phyloP scores from a whole-genome alignment of 2,329 filamentous ascomycete species.

The Exophiala sp. region DNA sequence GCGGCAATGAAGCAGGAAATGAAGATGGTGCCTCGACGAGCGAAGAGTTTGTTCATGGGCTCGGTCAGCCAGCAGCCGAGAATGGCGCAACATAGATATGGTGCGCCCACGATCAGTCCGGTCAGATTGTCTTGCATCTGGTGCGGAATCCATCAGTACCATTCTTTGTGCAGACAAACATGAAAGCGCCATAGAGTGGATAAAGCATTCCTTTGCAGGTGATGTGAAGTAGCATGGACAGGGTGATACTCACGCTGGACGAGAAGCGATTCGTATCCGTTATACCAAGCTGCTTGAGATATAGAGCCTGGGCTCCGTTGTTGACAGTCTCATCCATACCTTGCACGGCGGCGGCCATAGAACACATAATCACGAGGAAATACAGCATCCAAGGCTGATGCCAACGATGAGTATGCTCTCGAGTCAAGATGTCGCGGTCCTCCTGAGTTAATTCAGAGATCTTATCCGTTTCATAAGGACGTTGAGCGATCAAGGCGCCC shows the following conservation, averaged over 20 bases:
- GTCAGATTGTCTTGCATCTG: slow-evolving; percentile 35
- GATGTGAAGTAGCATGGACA: too few relatives aligned
- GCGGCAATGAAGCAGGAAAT: slow-evolving; percentile 42
- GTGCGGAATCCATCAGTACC: too few relatives aligned
- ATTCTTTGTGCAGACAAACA: too few relatives aligned
- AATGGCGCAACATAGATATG: slow-evolving; percentile 44
- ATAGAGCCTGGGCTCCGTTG: slow-evolving; percentile 42
- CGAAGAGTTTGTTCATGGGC: slow-evolving; percentile 44
- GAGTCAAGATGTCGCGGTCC: slow-evolving; percentile 41
- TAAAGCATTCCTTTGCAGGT: too few relatives aligned
- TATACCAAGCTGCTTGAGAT: slow-evolving; percentile 20
- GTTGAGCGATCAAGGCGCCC: slow-evolving; percentile 51
- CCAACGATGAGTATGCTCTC: slow-evolving; percentile 51
- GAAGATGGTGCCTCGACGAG: slow-evolving; percentile 46
- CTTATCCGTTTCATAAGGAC: slow-evolving; percentile 48
- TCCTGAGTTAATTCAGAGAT: slow-evolving; percentile 46
- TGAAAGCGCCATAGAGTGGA: too few relatives aligned
- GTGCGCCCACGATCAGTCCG: slow-evolving; percentile 44
- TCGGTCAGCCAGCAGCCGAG: slow-evolving; percentile 50
- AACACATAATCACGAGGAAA: slow-evolving; percentile 46
- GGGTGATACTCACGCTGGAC: neutral
- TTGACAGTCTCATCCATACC: slow-evolving; percentile 52
- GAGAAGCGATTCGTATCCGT: slow-evolving; percentile 27
- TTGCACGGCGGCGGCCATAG: slow-evolving; percentile 54
- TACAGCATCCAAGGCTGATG: slow-evolving; percentile 49